Percentiles rank a stretch among this genome's conserved stretches.
Evolutionary conservation across 805 yeast species (phyloP).

Genomic region (Candida ficus): DNA sequence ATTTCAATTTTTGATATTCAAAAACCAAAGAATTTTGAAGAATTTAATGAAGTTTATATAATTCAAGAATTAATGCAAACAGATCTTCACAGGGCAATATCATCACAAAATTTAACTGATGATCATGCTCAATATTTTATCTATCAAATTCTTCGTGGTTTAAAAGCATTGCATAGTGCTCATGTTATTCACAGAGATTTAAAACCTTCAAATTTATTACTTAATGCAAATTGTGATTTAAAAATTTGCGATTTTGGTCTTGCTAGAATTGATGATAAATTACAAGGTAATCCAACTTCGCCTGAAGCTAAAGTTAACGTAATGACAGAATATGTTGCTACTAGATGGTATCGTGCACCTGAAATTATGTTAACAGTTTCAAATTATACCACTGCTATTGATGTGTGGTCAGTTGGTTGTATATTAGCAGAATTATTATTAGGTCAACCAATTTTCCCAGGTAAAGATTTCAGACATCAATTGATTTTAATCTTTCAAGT

Average conservation of each 20-base stretch:
- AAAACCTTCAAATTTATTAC: conserved; percentile 80
- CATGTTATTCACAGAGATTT: conserved; percentile 90
- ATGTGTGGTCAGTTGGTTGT: conserved; percentile 96
- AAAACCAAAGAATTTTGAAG: conserved; percentile 68
- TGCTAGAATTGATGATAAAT: conserved; percentile 44
- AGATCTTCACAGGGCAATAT: conserved; percentile 74
- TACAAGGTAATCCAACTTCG: conserved; percentile 33
- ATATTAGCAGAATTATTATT: conserved; percentile 85
- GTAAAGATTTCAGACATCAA: conserved; percentile 90
- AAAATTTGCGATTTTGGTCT: conserved; percentile 94
- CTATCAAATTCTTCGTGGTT: conserved; percentile 85
- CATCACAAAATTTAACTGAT: conserved; percentile 78
- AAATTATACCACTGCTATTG: conserved; percentile 91
- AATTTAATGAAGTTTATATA: conserved; percentile 81
- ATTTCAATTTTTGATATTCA: conserved; percentile 87
- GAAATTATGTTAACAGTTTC: conserved; percentile 95
- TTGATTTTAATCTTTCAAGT: conserved; percentile 77
- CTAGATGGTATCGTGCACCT: conserved; percentile 97
- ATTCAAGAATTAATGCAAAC: conserved; percentile 89
- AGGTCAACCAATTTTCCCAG: conserved; percentile 88
- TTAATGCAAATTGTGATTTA: conserved; percentile 90
- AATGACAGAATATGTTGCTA: conserved; percentile 97
- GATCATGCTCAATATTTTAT: conserved; percentile 93
- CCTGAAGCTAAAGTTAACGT: conserved; percentile 62
- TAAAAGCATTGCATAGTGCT: conserved; percentile 90